Evolutionary conservation across 768 basidiomycete species (phyloP), one percentile per base, ranked within the genome.

Genomic region (Pleurotus sapidus): DNA sequence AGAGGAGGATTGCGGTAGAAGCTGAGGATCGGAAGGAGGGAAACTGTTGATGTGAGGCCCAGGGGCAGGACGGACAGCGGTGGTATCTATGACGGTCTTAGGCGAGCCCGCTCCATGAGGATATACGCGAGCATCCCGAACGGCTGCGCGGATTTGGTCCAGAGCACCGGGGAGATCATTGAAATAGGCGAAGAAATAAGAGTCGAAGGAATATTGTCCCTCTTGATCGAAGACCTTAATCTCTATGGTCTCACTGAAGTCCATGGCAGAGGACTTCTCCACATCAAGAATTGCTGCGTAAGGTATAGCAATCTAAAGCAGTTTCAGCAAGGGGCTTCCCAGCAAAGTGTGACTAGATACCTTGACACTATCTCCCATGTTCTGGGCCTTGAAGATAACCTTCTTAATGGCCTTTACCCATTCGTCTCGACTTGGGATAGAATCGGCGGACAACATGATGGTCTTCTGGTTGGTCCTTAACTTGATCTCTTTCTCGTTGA

Each of bases 341-440:
- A 34, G 11, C 30, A 34, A 34, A 11, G 30, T 20, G 40, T 30
- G 25, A 46, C 30, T 11, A 63, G 70, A 24, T 61, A 90, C 92
- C 82, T 98, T 98, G 62, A 98, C 94, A 64, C 85, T 91, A 65
- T 98, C 94, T 2, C 97, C 96, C 80, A 89, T 89, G 70, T 98
- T 97, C 75, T 98, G 95, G 14, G 90, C 88, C 68, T 94, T 93
- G 77, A 98, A 95, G 55, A 98, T 94, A 55, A 95, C 89, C 71
- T 91, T 96, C 57, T 88, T 84, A 59, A 99, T 87, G 7, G 93
- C 88, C 70, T 97, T 98, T 47, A 98, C 88, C 96, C 96, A 99
- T 72, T 96, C 94, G 47, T 94, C 88, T 47, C 92, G 82, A 67
- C 88, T 93, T 1, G 91, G 87, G 7, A 86, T 73, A 24, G 91